A percentile compares a stretch with the other conserved stretches of the same genome.
Conservation (phyloP, 805 yeast species). For the Saccharomycopsis microspora region DNA sequence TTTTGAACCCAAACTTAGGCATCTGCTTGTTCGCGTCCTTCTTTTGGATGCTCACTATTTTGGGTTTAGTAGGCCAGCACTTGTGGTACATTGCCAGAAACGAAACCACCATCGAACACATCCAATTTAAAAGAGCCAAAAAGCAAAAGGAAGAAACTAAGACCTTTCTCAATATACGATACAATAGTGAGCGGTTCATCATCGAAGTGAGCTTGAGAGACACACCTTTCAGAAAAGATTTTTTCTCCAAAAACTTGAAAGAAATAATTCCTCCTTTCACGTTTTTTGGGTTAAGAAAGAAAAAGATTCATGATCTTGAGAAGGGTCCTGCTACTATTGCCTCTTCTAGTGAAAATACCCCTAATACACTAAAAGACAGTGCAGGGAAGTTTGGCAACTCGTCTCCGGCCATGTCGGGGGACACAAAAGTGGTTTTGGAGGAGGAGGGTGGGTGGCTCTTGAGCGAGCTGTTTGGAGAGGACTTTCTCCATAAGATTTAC, state of each 20-base stretch:
- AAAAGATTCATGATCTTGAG: too few relatives aligned
- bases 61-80: conserved; percentile 11
- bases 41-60: conserved; percentile 6
- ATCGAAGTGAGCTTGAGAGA: neutral
- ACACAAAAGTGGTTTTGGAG: too few relatives aligned
- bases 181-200: conserved; percentile 5
- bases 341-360: too few relatives aligned
- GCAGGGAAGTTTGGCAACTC: too few relatives aligned
- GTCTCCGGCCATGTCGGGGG: too few relatives aligned
- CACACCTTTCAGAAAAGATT: conserved; percentile 10
- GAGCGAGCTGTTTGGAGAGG: conserved; percentile 10
- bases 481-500: conserved; percentile 8
- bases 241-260: conserved; percentile 3
- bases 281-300: too few relatives aligned
- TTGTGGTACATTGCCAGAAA: conserved; percentile 6
- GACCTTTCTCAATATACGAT: conserved; percentile 5
- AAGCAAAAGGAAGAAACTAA: neutral
- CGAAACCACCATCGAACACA: conserved; percentile 14
- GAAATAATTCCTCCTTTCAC: conserved; percentile 3
- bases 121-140: conserved; percentile 1
- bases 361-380: too few relatives aligned
- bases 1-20: conserved; percentile 12
- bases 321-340: too few relatives aligned
- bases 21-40: conserved; percentile 2
- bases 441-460: neutral